Evolutionary conservation across 768 basidiomycete species (phyloP), one percentile per base, ranked within the genome.

Genomic region (Pisolithus marmoratus): DNA sequence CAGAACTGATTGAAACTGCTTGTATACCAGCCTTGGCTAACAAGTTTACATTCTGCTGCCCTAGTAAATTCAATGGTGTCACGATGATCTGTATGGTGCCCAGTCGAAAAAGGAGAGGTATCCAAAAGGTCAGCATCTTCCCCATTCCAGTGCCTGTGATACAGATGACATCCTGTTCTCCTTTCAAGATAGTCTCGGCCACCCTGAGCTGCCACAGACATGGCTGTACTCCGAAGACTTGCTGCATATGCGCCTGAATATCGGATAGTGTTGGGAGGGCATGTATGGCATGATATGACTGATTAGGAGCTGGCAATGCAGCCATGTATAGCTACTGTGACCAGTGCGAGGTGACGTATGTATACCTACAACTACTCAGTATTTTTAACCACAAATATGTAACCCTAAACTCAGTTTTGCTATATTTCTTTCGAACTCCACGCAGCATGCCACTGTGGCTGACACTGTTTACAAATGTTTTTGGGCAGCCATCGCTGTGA

Each of bases 111-210:
- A 69, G 52, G 5, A 70, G 50, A 4, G 68, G 68, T 22, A 69
- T 61, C 64, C 64, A 66, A 51, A 71, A 71, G 1, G 63, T 61
- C 0, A 71, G 53, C 8, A 64, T 70, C 41, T 69, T 70, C 5
- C 66, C 68, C 40, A 57, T 57, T 3, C 68, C 68, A 7, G 66
- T 68, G 8, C 55, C 60, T n/a, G 66, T 54, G 9, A 59, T 57
- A 7, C 54, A 61, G 4, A 67, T 48, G 22, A 67, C 52, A 54
- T 69, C 63, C 6, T 44, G 20, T 22, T 60, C 51, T 1, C 54
- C 38, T 38, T 63, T 57, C 3, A 68, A 51, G 23, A 66, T 27
- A 1, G 58, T 61, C 26, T 57, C 23, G 11, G 54, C 50, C 2
- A 62, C 47, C 20, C 57, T 40, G 7, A 58, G 38, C 48, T 67